These are phyloP conservation scores for Westerdykella ornata DNA, from an alignment of 2,329 filamentous ascomycete genomes.

Conservation along the genomic window DNA sequence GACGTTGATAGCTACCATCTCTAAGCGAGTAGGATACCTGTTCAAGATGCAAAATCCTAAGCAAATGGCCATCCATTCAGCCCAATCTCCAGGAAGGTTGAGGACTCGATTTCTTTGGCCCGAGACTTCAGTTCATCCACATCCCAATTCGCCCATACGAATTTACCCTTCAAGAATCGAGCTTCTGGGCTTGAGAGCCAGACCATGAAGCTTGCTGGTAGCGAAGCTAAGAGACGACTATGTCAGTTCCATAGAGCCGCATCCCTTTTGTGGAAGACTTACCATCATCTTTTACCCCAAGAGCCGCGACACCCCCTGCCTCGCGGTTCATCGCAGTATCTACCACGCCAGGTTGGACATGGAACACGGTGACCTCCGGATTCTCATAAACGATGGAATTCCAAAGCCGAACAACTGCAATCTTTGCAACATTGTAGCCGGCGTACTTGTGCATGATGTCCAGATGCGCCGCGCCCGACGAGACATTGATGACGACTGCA, in stretches of 20 bases:
- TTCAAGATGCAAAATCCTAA: too few relatives aligned
- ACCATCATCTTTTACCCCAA: too few relatives aligned
- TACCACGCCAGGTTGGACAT: conserved; percentile 28
- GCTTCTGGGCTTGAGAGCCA: conserved; percentile 27
- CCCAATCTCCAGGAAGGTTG: conserved; percentile 18
- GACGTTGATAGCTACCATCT: too few relatives aligned
- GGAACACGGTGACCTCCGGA: conserved; percentile 34
- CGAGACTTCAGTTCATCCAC: conserved; percentile 23
- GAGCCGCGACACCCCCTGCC: conserved; percentile 9
- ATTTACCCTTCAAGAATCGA: conserved; percentile 14
- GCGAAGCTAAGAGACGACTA: conserved; percentile 3
- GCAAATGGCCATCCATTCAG: neutral
- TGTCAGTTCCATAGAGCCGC: too few relatives aligned
- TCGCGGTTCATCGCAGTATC: conserved; percentile 27
- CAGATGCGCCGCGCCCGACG: conserved; percentile 14
- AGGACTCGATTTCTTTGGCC: conserved; percentile 21
- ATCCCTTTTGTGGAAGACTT: too few relatives aligned
- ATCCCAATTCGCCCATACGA: conserved; percentile 27
- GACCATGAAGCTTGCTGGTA: conserved; percentile 27
- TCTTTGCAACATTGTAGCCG: conserved; percentile 35
- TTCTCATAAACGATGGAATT: conserved; percentile 35
- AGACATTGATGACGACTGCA: conserved; percentile 18
- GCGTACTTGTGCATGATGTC: conserved; percentile 9
- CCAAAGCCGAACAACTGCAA: conserved; percentile 33
- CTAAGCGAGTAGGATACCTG: too few relatives aligned